Conservation (phyloP, 1,284 basidiomycete genomes). For the Ganoderma boninense region DNA sequence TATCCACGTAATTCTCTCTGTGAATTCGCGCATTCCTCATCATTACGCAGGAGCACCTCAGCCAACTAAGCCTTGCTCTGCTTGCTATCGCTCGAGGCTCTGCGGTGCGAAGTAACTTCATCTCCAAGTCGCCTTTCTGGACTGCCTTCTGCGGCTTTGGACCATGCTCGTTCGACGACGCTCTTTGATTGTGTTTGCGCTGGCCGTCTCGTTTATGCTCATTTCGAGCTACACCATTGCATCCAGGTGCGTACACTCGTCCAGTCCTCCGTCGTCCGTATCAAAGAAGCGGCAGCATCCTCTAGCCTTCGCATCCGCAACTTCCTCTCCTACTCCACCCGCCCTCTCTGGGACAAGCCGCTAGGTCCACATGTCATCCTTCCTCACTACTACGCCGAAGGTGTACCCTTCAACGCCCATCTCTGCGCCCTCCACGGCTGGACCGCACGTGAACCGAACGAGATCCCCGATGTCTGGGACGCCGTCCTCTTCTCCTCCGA, state of each 20-base stretch:
- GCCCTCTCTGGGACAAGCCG: slow-evolving; percentile 70
- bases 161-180: slow-evolving; percentile 31
- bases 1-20: not conserved
- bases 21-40: not conserved
- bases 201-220: slow-evolving; percentile 21
- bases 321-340: slow-evolving; percentile 64
- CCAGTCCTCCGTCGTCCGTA: not conserved
- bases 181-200: slow-evolving; percentile 20
- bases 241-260: slow-evolving; percentile 20
- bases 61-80: not conserved
- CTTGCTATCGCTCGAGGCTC: not conserved
- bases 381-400: slow-evolving; percentile 65
- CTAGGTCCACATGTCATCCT: slow-evolving; percentile 57
- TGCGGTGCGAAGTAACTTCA: not conserved
- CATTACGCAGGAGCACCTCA: not conserved
- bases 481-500: slow-evolving; percentile 72
- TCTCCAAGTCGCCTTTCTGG: not conserved
- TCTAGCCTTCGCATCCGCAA: slow-evolving; percentile 49
- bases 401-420: slow-evolving; percentile 52
- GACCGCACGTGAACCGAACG: slow-evolving; percentile 44
- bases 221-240: slow-evolving; percentile 22
- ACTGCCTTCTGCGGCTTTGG: not conserved
- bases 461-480: slow-evolving; percentile 49
- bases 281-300: not conserved
- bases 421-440: slow-evolving; percentile 66